Conservation (phyloP, 192 early-diverging fungal species). For the Kickxella alabastrina region DNA sequence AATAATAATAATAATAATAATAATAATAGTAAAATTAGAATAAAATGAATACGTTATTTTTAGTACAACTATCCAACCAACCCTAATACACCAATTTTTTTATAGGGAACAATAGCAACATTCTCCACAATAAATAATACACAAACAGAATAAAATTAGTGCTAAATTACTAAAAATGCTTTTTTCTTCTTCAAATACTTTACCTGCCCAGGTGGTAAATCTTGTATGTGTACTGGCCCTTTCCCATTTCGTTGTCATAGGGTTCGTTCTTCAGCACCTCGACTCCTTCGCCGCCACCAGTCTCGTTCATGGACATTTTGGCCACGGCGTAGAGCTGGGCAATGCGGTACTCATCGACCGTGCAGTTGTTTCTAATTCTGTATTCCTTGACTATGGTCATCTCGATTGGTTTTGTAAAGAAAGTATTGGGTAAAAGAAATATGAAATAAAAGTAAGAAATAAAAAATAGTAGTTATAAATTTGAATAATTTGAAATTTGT, state of each 20-base stretch:
- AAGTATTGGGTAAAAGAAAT: not conserved
- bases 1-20: not conserved
- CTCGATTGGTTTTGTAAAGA: not conserved
- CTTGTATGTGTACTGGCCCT: constrained; percentile 80
- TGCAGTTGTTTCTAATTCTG: constrained; percentile 73
- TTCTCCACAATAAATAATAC: not conserved
- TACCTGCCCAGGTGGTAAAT: constrained; percentile 58
- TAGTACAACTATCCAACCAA: no score
- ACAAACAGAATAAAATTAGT: not conserved
- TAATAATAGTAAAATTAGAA: not conserved
- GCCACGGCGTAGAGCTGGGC: constrained; percentile 75
- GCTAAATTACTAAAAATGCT: not conserved
- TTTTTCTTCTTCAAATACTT: constrained; percentile 1
- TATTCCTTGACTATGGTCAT: constrained; percentile 74
- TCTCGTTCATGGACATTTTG: constrained; percentile 71
- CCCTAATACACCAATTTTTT: no score
- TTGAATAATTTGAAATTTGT: no score
- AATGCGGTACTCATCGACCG: constrained; percentile 68
- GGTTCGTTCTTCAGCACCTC: constrained; percentile 75
- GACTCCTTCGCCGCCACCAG: constrained; percentile 77
- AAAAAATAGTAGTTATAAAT: no score
- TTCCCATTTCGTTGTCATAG: constrained; percentile 65
- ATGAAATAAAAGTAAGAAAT: not conserved
- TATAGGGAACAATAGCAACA: no score
- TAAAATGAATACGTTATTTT: constrained; percentile 1